Evolutionary conservation across 768 basidiomycete species (phyloP), one percentile per base, ranked within the genome.

Genomic region (Tricholoma hemisulphureum): DNA sequence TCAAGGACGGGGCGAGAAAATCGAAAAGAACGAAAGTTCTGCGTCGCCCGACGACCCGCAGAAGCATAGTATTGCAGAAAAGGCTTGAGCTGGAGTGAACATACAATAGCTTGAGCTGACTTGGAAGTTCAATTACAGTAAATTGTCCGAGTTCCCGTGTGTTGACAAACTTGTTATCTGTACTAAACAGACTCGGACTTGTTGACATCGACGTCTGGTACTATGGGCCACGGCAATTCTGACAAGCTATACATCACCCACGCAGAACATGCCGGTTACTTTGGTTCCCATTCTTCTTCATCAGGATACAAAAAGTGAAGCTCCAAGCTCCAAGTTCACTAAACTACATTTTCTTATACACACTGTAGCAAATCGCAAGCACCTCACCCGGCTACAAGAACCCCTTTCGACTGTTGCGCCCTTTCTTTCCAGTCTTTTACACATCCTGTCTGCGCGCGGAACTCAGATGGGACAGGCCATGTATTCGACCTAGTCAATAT

Each of bases 401-500:
- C 89, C 0, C 91, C 92, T 26, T 94, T 92, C 66, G 95, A 97
- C 74, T 96, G 89, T 61, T 98, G 95, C 62, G 86, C 93, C 0
- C 82, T 97, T 31, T 93, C 93, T 8, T 90, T 94, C 61, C 93
- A 95, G 66, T 91, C 89, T 5, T 97, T 96, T 68, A 78, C 78
- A 24, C 87, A 94, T 65, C 95, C 95, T 1, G 95, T 97, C 11
- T 91, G 89, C 66, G 88, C 91, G 2, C 81, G 89, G 29, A 94
- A 95, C 64, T 69, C 80, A 16, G 91, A 95, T 67, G 87, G 91
- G 55, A 89, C 86, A 6, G 88, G 93, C 14, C 67, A 66, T 26
- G 94, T 96, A 7, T 96, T 93, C 68, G 95, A 96, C 63, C 75
- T 97, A 39, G 81, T 94, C 52, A 95, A 93, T 70, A 95, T 96